A percentile compares a stretch with the other conserved stretches of the same genome.
phyloP scores from a whole-genome alignment of 345 rosid species.

The Conringia planisiliqua region DNA sequence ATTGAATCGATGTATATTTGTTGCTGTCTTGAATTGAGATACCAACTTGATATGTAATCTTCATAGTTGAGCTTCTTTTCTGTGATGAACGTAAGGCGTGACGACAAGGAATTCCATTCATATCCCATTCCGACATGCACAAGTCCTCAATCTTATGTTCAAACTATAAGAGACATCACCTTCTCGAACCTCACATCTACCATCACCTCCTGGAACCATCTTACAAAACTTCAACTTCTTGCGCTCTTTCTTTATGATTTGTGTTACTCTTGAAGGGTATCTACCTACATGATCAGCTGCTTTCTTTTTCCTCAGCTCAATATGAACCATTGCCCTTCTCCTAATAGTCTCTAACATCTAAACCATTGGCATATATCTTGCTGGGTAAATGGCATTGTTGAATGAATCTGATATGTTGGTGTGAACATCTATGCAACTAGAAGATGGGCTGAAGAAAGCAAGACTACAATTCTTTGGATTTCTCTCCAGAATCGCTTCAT shows the following conservation, averaged over 20 bases:
- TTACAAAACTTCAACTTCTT: background rate
- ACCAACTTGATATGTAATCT: background rate
- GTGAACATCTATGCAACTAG: background rate
- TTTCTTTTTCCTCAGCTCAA: background rate
- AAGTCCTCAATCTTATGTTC: background rate
- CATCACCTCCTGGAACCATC: background rate
- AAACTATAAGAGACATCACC: no score
- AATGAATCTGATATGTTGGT: no score
- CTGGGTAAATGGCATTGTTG: background rate
- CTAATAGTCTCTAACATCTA: background rate
- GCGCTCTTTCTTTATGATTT: background rate
- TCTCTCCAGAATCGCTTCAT: background rate
- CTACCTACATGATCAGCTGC: background rate
- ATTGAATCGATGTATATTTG: background rate
- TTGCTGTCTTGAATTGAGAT: background rate
- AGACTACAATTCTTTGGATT: background rate
- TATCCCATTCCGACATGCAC: background rate
- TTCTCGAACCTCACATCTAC: background rate
- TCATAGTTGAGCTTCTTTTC: background rate
- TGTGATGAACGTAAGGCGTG: background rate
- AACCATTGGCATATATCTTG: background rate
- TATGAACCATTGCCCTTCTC: background rate
- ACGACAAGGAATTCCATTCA: background rate
- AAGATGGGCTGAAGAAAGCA: background rate
- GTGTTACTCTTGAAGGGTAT: background rate